Base-by-base conservation (phyloP, 495 filamentous ascomycete species). In the Talaromyces adpressus region DNA sequence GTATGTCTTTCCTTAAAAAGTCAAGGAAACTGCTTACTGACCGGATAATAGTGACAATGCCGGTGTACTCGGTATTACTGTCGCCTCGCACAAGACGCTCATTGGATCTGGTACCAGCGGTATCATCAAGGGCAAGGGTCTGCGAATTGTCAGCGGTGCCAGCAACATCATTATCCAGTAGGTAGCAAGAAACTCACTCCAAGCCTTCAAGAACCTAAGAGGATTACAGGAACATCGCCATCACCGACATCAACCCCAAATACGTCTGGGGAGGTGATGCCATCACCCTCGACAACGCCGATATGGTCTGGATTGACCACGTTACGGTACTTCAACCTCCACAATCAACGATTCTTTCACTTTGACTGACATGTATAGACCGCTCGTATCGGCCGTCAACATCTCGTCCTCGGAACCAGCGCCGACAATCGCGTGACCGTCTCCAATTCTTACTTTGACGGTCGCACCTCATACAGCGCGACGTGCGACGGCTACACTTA, bases 381-480 rank as follows among this genome's bases (percentile, higher is more conserved):
- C 49, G 76, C 77, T 52, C 72, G 73, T 61, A 75, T 79, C 54
- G 76, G 74, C 30, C 76, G 78, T 41, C 79, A 81, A 59, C 77
- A 80, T 69, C 73, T 75, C 64, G 75, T 78, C 39, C 73, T 78
- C 39, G 78, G 79, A 47, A 73, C 71, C 57, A 47, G 67, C 1
- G 71, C 77, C 58, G 71, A 71, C 66, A 75, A 75, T 66, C 73
- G 76, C 60, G 73, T 82, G 39, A 78, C 75, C 14, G 70, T 82
- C 65, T 76, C 77, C 59, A 82, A 82, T 72, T 73, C 63, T 71
- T 78, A 71, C 66, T 75, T 82, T 68, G 64, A 81, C 67, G 79
- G 79, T 69, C 12, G 3, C 36, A 41, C 36, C 36, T 16, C 36
- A 14, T 41, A 41, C 36, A 41, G 36, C 36, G 36, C 36, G 1